Evolutionary conservation across 257 asterid genomes (phyloP).

Genomic region (Mitragyna speciosa): DNA sequence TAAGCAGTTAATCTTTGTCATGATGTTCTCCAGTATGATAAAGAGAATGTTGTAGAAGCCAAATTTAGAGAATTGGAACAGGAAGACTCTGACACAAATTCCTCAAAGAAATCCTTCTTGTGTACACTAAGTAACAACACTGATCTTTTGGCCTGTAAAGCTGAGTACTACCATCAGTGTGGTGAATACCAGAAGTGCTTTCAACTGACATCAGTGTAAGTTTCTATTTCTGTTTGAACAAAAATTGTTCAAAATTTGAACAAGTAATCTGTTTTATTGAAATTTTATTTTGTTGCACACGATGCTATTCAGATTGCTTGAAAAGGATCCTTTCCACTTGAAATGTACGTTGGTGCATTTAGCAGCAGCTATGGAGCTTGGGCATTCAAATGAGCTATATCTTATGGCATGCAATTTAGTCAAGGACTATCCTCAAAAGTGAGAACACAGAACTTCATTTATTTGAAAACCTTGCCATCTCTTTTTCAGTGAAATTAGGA

Average conservation of each 20-base stretch:
- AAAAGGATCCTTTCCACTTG: constrained; percentile 97
- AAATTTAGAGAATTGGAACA: constrained; percentile 85
- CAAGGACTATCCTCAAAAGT: constrained; percentile 98
- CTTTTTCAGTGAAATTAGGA: constrained; percentile 3
- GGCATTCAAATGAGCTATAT: constrained; percentile 94
- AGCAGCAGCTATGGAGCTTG: constrained; percentile 99
- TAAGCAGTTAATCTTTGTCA: constrained; percentile 17
- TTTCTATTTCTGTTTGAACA: constrained; percentile 22
- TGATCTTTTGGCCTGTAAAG: constrained; percentile 98
- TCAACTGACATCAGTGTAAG: constrained; percentile 85
- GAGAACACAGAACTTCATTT: constrained; percentile 37
- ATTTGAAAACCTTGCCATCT: background rate
- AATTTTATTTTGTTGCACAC: constrained; percentile 26
- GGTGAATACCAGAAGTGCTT: constrained; percentile 96
- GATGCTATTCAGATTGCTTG: constrained; percentile 76
- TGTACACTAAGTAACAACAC: constrained; percentile 76
- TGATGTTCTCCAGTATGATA: constrained; percentile 65
- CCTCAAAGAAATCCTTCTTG: constrained; percentile 57
- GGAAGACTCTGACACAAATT: constrained; percentile 47
- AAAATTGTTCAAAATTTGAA: constrained; percentile 8
- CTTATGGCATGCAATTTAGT: constrained; percentile 98
- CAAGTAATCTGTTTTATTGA: background rate
- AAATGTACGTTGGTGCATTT: constrained; percentile 91
- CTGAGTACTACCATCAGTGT: constrained; percentile 95
- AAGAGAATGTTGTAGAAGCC: constrained; percentile 76